Evolutionary conservation across 148 eudicot species (phyloP).

Genomic region (Fallopia convolvulus): DNA sequence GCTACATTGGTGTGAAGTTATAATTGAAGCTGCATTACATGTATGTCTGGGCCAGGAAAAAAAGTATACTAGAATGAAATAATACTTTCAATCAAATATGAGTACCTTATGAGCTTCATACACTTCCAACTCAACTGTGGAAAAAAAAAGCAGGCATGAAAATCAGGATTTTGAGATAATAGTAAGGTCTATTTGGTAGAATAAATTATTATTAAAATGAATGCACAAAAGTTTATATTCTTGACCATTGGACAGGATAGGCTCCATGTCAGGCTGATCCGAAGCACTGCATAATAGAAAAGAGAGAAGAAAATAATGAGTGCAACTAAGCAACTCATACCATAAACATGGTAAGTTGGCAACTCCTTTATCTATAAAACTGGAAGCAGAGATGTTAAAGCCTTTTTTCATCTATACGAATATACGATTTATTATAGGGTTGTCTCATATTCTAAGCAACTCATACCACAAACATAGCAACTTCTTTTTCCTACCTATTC

Average conservation of each 20-base stretch:
- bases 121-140: conserved; percentile 52
- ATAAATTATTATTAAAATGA: neutral
- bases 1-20: neutral
- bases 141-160: conserved; percentile 17
- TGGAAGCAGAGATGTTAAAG: neutral
- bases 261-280: conserved; percentile 50
- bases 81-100: neutral
- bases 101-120: conserved; percentile 84
- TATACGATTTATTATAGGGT: neutral
- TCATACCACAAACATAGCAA: neutral
- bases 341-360: too few relatives aligned
- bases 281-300: conserved; percentile 46
- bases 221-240: neutral
- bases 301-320: conserved; percentile 7
- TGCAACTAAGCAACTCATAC: too few relatives aligned
- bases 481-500: neutral
- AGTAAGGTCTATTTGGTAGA: conserved; percentile 5
- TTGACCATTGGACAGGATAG: conserved; percentile 81
- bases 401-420: neutral
- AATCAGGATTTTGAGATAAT: conserved; percentile 10
- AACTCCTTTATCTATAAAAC: neutral
- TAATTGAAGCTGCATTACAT: neutral
- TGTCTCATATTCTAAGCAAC: neutral
- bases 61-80: neutral
- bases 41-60: neutral